phyloP scores from a whole-genome alignment of 345 rosid genomes.

The Boechera divaricarpa region DNA sequence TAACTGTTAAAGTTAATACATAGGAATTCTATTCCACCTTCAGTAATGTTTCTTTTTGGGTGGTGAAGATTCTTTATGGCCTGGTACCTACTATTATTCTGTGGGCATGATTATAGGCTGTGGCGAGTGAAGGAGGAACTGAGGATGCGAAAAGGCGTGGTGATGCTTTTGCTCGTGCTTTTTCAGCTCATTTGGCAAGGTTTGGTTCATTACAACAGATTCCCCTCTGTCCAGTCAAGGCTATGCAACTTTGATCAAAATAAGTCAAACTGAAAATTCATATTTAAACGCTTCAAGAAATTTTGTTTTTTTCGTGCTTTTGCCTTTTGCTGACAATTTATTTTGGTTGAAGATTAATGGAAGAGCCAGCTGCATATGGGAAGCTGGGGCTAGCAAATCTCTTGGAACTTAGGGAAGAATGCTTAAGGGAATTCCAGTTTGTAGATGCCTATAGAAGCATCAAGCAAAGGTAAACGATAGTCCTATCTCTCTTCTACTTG shows the following conservation, averaged over 20 bases:
- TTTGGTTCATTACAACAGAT: constrained; percentile 43
- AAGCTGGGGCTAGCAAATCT: constrained; percentile 97
- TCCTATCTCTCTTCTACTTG: constrained; percentile 13
- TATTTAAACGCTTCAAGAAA: background rate
- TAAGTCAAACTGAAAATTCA: background rate
- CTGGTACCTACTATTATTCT: background rate
- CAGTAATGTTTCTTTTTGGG: constrained; percentile 4
- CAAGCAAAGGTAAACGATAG: constrained; percentile 74
- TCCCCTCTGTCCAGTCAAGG: constrained; percentile 2
- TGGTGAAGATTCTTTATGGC: constrained; percentile 13
- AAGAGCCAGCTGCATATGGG: constrained; percentile 99
- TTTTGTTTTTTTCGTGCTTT: background rate
- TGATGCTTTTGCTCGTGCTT: constrained; percentile 98
- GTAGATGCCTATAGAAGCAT: constrained; percentile 94
- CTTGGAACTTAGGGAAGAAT: constrained; percentile 97
- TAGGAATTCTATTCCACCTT: background rate
- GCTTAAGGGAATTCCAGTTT: constrained; percentile 96
- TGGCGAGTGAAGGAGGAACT: constrained; percentile 99
- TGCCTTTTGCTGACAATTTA: constrained; percentile 12
- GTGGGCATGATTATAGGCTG: constrained; percentile 68
- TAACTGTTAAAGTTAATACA: constrained; percentile 35
- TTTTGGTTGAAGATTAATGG: constrained; percentile 73
- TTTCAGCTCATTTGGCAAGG: constrained; percentile 99
- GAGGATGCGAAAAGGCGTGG: constrained; percentile 98
- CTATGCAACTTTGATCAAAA: constrained; percentile 11